Conservation (phyloP, 192 early-diverging fungal species). For the Jimgerdemannia lactiflua region DNA sequence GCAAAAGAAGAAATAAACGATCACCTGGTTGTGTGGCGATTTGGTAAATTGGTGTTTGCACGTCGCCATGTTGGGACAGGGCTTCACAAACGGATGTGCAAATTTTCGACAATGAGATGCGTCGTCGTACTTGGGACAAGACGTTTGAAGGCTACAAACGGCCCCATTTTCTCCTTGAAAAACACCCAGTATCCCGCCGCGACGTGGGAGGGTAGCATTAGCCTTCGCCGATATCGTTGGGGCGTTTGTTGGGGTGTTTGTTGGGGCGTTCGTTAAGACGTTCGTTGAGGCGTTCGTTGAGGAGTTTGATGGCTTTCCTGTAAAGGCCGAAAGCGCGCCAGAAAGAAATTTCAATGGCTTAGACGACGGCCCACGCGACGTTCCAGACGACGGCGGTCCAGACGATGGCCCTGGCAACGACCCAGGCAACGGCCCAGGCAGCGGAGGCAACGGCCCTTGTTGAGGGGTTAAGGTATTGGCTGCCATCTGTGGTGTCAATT, state of each 20-base stretch:
- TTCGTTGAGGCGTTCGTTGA: background rate
- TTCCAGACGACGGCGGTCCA: too few species aligned
- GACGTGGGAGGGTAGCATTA: background rate
- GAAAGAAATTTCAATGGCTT: too few species aligned
- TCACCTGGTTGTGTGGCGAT: background rate
- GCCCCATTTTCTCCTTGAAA: too few species aligned
- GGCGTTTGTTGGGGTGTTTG: too few species aligned
- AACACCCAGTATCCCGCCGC: too few species aligned
- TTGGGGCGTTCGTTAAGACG: too few species aligned
- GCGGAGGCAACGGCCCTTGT: background rate
- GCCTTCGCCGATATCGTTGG: background rate
- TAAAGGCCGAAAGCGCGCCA: too few species aligned
- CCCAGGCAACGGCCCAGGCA: too few species aligned
- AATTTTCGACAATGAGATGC: background rate
- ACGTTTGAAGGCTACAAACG: background rate
- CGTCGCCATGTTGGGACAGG: background rate
- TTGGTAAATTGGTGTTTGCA: background rate
- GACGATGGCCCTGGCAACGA: too few species aligned
- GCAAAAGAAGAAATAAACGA: background rate
- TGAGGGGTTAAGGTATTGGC: background rate
- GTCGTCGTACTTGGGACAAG: background rate
- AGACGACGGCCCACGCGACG: too few species aligned
- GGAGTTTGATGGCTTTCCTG: too few species aligned
- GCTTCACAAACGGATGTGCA: background rate
- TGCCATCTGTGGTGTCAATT: background rate